These are phyloP conservation scores for Penicillium hesseltinei DNA, from an alignment of 2,329 filamentous ascomycete species.

Conservation along the genomic window DNA sequence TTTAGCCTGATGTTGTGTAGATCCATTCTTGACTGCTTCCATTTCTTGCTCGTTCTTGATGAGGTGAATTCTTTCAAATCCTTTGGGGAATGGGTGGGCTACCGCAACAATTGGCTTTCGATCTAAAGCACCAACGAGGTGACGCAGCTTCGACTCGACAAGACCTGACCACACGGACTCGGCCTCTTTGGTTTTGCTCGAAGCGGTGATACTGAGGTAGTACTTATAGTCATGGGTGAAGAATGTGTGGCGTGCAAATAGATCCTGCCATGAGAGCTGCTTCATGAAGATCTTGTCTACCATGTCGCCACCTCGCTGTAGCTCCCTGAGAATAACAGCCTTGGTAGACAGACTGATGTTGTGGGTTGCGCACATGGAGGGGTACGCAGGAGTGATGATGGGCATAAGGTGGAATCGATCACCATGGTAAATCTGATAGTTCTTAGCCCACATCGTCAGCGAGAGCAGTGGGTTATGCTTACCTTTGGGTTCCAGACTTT, in stretches of 20 bases:
- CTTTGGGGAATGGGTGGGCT: constrained; percentile 90
- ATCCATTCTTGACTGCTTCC: constrained; percentile 61
- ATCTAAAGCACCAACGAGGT: constrained; percentile 80
- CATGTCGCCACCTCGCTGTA: constrained; percentile 73
- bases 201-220: constrained; percentile 83
- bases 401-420: constrained; percentile 93
- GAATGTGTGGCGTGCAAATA: constrained; percentile 88
- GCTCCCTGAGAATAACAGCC: constrained; percentile 76
- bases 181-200: constrained; percentile 77
- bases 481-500: constrained; percentile 94
- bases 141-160: constrained; percentile 87
- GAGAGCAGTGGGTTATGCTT: constrained; percentile 23
- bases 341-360: constrained; percentile 88
- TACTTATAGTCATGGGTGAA: constrained; percentile 94
- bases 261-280: constrained; percentile 76
- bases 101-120: constrained; percentile 74
- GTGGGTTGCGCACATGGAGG: constrained; percentile 96
- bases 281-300: constrained; percentile 76
- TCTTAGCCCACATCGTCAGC: constrained; percentile 2
- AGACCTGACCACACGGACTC: constrained; percentile 87
- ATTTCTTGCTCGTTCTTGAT: constrained; percentile 63
- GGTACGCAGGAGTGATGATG: constrained; percentile 95
- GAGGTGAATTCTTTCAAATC: constrained; percentile 77
- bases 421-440: constrained; percentile 67
- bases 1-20: constrained; percentile 58